A percentile compares a stretch with the other conserved stretches of the same genome.
These are phyloP conservation scores for Tranzscheliella williamsii DNA, from an alignment of 1,284 basidiomycete species.

Conservation along the genomic window DNA sequence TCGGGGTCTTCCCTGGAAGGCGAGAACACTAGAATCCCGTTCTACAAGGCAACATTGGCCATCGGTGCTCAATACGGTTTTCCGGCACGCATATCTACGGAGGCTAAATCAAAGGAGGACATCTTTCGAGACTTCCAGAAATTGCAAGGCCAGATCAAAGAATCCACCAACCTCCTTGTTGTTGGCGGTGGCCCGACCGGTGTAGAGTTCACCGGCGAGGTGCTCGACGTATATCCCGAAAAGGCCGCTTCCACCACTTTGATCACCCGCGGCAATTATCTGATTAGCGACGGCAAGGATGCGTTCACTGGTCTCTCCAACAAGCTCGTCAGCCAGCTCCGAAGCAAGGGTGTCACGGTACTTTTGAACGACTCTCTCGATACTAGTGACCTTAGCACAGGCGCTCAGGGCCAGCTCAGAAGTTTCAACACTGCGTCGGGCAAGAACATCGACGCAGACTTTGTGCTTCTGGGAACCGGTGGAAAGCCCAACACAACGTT, in stretches of 20 bases:
- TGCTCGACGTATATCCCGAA: conserved; percentile 16
- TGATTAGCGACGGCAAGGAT: conserved; percentile 24
- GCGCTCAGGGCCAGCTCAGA: background rate
- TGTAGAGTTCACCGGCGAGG: conserved; percentile 63
- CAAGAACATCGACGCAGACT: conserved; percentile 59
- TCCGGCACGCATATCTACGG: conserved; percentile 7
- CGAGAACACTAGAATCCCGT: conserved; percentile 4
- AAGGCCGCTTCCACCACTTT: conserved; percentile 59
- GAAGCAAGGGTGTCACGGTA: conserved; percentile 53
- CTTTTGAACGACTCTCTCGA: conserved; percentile 45
- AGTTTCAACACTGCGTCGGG: conserved; percentile 23
- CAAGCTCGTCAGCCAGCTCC: conserved; percentile 50
- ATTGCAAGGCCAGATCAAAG: conserved; percentile 21
- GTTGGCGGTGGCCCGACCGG: conserved; percentile 63
- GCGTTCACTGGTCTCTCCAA: conserved; percentile 24
- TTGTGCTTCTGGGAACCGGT: conserved; percentile 62
- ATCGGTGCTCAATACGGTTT: conserved; percentile 29
- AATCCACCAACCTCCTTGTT: conserved; percentile 31
- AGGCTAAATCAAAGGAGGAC: conserved; percentile 8
- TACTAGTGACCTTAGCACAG: conserved; percentile 28
- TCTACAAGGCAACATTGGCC: conserved; percentile 25
- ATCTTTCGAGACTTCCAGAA: conserved; percentile 10
- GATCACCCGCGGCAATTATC: conserved; percentile 34
- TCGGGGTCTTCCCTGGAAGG: background rate
- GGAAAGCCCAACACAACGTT: conserved; percentile 62